phyloP scores from a whole-genome alignment of 179 eudicot genomes.

The Beta corolliflora region DNA sequence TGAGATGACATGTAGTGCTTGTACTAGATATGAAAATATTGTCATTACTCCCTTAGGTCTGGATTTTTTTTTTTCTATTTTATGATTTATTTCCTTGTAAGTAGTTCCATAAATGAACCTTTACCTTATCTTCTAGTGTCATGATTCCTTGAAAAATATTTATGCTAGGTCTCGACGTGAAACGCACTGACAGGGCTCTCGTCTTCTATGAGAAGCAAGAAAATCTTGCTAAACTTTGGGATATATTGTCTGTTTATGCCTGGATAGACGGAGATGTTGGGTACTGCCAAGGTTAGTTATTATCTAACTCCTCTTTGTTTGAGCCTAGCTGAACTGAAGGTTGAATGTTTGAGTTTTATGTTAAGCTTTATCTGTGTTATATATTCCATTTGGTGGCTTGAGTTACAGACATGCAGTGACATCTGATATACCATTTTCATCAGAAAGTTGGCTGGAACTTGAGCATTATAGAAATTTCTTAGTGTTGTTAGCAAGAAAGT shows the following conservation, averaged over 20 bases:
- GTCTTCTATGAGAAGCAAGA: constrained; percentile 87
- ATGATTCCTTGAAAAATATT: constrained; percentile 24
- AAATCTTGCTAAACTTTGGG: constrained; percentile 92
- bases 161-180: constrained; percentile 86
- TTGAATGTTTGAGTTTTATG: not conserved
- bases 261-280: constrained; percentile 95
- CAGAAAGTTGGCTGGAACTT: not conserved
- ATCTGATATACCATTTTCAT: not conserved
- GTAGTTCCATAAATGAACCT: not conserved
- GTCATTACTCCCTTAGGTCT: not conserved
- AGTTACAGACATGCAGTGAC: not conserved
- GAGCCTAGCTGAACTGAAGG: not conserved
- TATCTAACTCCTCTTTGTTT: constrained; percentile 21
- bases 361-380: not conserved
- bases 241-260: constrained; percentile 81
- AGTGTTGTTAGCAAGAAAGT: not conserved
- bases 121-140: constrained; percentile 13
- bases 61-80: not conserved
- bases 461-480: not conserved
- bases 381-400: not conserved
- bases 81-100: not conserved
- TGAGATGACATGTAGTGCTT: not conserved
- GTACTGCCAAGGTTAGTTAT: constrained; percentile 89
- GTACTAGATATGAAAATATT: not conserved
- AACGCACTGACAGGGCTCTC: constrained; percentile 91